Conservation (phyloP, 2,329 filamentous ascomycete genomes). For the Cercospora sesami region DNA sequence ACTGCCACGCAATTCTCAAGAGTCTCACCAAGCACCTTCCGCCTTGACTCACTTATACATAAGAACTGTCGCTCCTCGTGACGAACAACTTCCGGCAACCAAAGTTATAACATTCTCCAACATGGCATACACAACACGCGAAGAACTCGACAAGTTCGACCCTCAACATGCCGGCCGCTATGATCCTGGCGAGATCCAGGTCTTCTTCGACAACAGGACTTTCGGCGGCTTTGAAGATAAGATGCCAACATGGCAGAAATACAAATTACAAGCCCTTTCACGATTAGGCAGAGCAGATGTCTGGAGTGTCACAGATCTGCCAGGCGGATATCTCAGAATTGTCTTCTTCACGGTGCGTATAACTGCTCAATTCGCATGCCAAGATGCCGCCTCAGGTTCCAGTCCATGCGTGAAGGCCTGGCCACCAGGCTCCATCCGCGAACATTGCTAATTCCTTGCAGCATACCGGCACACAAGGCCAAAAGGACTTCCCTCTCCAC, state of each 20-base stretch:
- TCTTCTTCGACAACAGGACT: constrained; percentile 38
- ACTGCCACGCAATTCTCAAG: constrained; percentile 2
- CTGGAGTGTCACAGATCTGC: constrained; percentile 29
- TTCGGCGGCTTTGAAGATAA: constrained; percentile 31
- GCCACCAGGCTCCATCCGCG: background rate
- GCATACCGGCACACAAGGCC: constrained; percentile 36
- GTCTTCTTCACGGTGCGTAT: constrained; percentile 37
- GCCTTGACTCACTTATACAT: background rate
- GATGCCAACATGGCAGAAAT: constrained; percentile 30
- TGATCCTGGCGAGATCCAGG: constrained; percentile 36
- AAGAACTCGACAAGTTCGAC: constrained; percentile 31
- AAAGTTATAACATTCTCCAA: background rate
- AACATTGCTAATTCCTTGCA: constrained; percentile 18
- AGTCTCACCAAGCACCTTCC: background rate
- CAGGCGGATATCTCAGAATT: constrained; percentile 34
- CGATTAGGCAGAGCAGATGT: constrained; percentile 30
- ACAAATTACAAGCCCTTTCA: constrained; percentile 32
- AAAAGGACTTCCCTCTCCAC: constrained; percentile 36
- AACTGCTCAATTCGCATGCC: background rate
- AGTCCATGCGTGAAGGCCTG: background rate
- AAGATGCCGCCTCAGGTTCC: background rate
- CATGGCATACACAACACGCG: constrained; percentile 4
- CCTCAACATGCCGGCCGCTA: constrained; percentile 31
- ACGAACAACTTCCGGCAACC: background rate
- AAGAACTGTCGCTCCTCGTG: background rate